A percentile compares a stretch with the other conserved stretches of the same genome.
Conservation (phyloP, 2,329 filamentous ascomycete genomes). For the Sporothrix humicola region DNA sequence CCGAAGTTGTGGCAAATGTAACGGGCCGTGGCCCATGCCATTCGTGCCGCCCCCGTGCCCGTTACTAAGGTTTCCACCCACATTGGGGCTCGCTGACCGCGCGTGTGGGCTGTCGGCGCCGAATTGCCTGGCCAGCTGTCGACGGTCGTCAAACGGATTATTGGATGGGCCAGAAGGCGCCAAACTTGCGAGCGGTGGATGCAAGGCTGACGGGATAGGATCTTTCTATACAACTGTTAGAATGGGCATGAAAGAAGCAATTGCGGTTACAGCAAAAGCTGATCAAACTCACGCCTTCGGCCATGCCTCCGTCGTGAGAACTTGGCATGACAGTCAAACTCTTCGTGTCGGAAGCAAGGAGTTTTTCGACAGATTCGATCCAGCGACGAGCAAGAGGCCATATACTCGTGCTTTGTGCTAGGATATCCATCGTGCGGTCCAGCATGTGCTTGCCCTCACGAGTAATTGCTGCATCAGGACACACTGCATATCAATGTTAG, state of each 20-base stretch:
- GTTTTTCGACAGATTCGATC: constrained; percentile 54
- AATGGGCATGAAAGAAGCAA: not conserved
- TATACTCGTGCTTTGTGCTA: constrained; percentile 54
- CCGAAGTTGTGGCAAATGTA: constrained; percentile 37
- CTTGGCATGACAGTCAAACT: constrained; percentile 43
- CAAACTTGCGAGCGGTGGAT: constrained; percentile 36
- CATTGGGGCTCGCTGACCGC: constrained; percentile 34
- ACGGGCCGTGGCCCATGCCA: constrained; percentile 31
- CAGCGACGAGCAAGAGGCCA: constrained; percentile 59
- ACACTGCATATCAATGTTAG: constrained; percentile 44
- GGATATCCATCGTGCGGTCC: constrained; percentile 50
- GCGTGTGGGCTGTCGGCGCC: constrained; percentile 28
- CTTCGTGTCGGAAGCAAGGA: constrained; percentile 50
- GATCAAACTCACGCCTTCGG: constrained; percentile 49
- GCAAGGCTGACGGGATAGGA: constrained; percentile 39
- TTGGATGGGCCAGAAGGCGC: constrained; percentile 36
- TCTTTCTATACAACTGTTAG: constrained; percentile 37
- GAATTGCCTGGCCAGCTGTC: constrained; percentile 32
- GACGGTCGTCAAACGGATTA: constrained; percentile 35
- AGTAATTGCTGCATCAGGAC: constrained; percentile 48
- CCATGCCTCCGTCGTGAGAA: constrained; percentile 53
- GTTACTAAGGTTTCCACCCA: constrained; percentile 10
- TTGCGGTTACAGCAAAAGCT: not conserved
- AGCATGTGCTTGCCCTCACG: constrained; percentile 53
- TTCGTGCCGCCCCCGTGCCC: not conserved